These are phyloP conservation scores for Mycena floridula DNA, from an alignment of 768 basidiomycete species.

Conservation along the genomic window DNA sequence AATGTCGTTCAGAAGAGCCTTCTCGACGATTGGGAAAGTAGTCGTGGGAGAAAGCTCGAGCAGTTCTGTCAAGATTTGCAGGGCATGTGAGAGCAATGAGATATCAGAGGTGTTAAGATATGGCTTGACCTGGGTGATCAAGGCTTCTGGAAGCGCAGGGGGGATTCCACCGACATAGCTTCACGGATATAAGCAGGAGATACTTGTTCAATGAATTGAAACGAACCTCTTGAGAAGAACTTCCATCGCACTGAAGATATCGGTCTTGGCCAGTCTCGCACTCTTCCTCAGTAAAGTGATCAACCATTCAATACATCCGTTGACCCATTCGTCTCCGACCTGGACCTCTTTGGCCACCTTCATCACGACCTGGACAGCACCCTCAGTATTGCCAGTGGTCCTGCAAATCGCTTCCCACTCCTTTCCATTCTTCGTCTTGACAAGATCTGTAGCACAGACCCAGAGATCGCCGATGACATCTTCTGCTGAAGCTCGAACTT, in stretches of 20 bases:
- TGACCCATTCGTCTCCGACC: conserved; percentile 74
- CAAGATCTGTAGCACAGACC: conserved; percentile 75
- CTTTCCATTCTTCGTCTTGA: conserved; percentile 54
- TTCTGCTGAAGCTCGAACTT: conserved; percentile 80
- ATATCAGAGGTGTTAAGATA: conserved; percentile 77
- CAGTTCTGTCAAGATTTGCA: conserved; percentile 61
- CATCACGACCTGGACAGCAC: conserved; percentile 76
- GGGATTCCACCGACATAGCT: conserved; percentile 44
- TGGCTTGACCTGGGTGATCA: conserved; percentile 69
- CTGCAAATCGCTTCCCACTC: conserved; percentile 83
- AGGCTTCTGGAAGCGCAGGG: conserved; percentile 45
- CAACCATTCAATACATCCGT: conserved; percentile 72
- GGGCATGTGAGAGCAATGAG: conserved; percentile 66
- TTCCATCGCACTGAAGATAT: conserved; percentile 74
- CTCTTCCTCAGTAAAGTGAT: conserved; percentile 72
- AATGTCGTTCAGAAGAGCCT: conserved; percentile 55
- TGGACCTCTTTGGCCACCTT: conserved; percentile 75
- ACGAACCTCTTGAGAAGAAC: conserved; percentile 60
- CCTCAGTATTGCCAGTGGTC: conserved; percentile 61
- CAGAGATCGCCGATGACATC: conserved; percentile 82
- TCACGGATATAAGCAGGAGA: background rate
- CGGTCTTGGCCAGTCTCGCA: conserved; percentile 70
- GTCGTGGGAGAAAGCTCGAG: conserved; percentile 58
- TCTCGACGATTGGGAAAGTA: conserved; percentile 75
- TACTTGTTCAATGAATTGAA: background rate